Evolutionary conservation across 176 grass and related monocot genomes (phyloP), one percentile per base, ranked within the genome.

Genomic region (Lolium multiflorum): DNA sequence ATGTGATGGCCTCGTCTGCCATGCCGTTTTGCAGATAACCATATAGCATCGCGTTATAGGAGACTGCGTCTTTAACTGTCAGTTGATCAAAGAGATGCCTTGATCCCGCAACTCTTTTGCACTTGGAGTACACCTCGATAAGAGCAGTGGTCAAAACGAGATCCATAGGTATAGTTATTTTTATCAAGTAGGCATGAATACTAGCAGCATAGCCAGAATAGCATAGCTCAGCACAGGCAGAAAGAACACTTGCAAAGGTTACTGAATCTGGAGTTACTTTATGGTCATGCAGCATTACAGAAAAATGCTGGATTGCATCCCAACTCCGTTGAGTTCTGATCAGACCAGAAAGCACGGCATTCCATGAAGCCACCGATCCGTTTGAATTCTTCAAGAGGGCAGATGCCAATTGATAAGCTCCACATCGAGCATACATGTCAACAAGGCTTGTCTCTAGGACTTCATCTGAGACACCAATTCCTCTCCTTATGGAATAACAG

Each of bases 81-180:
- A 93, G 76, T 79, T 74, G 73, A 83, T 93, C 74, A 86, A 93
- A 91, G 49, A 93, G 75, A 86, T 71, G 41, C 25, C 80, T 93
- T 8, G 89, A 88, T 50, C 79, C 83, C 61, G 37, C 28, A 52
- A 83, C 44, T 80, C 49, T 89, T 44, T 65, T 64, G 44, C 86
- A 90, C 88, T 81, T 91, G 35, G 71, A 86, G 68, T 93, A 93
- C 20, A 91, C 75, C 77, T 89, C 61, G 11, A 93, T 91, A n/a
- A 93, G 86, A 81, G 83, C 28, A 76, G 92, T 93, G 83, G 35
- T 44, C 89, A 93, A 88, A 91, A 93, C 88, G 16, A 85, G 47
- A 79, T 93, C 91, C 52, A 90, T 21, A 38, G 49, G 82, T 60
- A 93, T 86, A 83, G 2, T 83, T 89, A 89, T 91, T 93, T 89